Evolutionary conservation across 495 filamentous ascomycete genomes (phyloP).

Genomic region (Tuber borchii): DNA sequence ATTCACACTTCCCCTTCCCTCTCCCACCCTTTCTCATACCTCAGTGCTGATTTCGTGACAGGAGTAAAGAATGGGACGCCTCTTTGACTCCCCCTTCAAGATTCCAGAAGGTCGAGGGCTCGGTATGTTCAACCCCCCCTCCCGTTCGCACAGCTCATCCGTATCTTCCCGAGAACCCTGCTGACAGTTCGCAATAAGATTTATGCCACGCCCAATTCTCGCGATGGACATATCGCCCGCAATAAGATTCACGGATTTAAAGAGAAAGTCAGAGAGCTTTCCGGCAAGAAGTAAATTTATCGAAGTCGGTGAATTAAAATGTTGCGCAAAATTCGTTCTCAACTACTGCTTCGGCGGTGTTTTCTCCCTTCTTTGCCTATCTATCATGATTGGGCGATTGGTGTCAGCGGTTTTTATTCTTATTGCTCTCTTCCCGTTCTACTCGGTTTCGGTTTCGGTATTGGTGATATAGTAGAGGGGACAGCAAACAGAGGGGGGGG

Average conservation of each 20-base stretch:
- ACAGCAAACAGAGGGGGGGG: not conserved
- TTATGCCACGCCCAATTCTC: slow-evolving; percentile 37
- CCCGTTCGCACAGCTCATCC: not conserved
- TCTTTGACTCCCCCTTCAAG: slow-evolving; percentile 34
- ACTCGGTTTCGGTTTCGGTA: not conserved
- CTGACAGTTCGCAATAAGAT: slow-evolving; percentile 18
- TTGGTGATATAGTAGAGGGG: not conserved
- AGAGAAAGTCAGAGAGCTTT: slow-evolving; percentile 40
- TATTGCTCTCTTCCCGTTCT: not conserved
- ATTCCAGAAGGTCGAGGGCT: slow-evolving; percentile 38
- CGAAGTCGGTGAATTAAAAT: not conserved
- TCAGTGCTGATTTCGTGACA: slow-evolving; percentile 9
- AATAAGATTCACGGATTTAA: slow-evolving; percentile 41
- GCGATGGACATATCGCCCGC: slow-evolving; percentile 37
- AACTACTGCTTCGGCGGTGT: not conserved
- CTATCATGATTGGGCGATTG: not conserved
- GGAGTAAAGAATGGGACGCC: slow-evolving; percentile 40
- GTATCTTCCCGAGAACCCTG: not conserved
- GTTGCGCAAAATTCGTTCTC: not conserved
- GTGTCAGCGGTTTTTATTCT: not conserved
- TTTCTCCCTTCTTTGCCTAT: not conserved
- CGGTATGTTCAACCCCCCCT: slow-evolving; percentile 18
- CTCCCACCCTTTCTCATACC: not conserved
- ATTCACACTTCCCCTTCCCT: not conserved
- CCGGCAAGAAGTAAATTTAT: slow-evolving; percentile 28